Conservation (phyloP, 441 rosid genomes). For the Metrosideros polymorpha region DNA sequence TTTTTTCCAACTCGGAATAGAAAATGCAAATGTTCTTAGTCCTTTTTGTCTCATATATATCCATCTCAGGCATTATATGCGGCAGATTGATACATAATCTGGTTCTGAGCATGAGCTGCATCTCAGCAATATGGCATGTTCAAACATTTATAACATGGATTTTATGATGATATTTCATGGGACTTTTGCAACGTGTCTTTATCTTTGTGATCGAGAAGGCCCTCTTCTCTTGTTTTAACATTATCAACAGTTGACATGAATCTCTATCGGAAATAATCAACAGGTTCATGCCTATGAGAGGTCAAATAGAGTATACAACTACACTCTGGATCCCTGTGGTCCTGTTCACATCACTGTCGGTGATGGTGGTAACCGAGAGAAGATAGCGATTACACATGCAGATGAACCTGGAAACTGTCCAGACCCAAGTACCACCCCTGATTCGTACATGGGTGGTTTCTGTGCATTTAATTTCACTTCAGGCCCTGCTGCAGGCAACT, state of each 20-base stretch:
- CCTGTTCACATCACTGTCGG: conserved; percentile 67
- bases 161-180: neutral
- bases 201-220: neutral
- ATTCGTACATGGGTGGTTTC: conserved; percentile 33
- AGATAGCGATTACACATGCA: conserved; percentile 50
- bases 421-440: conserved; percentile 32
- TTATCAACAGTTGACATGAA: neutral
- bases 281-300: conserved; percentile 95
- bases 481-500: conserved; percentile 45
- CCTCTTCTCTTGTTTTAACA: neutral
- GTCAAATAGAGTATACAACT: conserved; percentile 78
- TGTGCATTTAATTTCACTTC: conserved; percentile 60
- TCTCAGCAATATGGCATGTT: neutral
- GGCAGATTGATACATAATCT: neutral
- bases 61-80: neutral
- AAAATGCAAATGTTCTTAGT: neutral
- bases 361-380: conserved; percentile 62
- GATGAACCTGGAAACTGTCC: conserved; percentile 81
- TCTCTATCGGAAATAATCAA: neutral
- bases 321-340: conserved; percentile 67
- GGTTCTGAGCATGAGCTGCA: neutral
- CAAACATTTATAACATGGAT: neutral
- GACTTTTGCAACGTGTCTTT: neutral
- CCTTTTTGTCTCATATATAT: neutral
- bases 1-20: neutral